Conservation (phyloP, 495 filamentous ascomycete species). For the Penicillium paxilli region DNA sequence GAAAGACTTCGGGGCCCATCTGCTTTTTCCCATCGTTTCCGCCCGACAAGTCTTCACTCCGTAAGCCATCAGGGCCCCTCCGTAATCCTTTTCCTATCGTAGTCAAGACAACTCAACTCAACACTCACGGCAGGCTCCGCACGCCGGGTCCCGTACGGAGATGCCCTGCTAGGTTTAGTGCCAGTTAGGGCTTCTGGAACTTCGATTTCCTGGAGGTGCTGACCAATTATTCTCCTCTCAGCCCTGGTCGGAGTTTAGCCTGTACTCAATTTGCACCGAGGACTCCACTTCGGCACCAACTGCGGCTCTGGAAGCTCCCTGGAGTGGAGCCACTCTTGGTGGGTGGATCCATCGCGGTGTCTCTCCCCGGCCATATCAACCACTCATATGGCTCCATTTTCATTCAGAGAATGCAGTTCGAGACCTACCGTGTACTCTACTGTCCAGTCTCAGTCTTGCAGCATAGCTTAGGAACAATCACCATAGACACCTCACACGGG, state of each 20-base stretch:
- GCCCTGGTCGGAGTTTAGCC: background rate
- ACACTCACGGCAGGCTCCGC: constrained; percentile 24
- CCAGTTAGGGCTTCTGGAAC: background rate
- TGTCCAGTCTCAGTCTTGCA: background rate
- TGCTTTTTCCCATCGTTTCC: constrained; percentile 9
- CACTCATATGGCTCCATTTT: constrained; percentile 13
- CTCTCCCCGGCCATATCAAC: constrained; percentile 21
- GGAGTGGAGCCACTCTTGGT: constrained; percentile 17
- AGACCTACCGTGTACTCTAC: constrained; percentile 24
- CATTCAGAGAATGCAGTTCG: constrained; percentile 20
- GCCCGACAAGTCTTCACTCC: constrained; percentile 3
- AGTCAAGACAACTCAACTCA: background rate
- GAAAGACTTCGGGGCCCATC: background rate
- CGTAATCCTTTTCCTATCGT: constrained; percentile 7
- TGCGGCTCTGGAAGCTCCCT: constrained; percentile 34
- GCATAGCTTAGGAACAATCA: background rate
- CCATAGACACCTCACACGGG: background rate
- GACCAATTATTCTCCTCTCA: background rate
- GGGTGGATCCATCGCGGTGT: constrained; percentile 6
- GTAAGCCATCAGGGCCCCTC: background rate
- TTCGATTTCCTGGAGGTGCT: background rate
- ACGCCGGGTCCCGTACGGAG: constrained; percentile 15
- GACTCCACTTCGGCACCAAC: constrained; percentile 30
- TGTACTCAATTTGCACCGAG: constrained; percentile 8
- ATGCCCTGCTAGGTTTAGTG: background rate